Conservation (phyloP, 2,329 filamentous ascomycete genomes). For the Aspergillus pseudoviridinutans region DNA sequence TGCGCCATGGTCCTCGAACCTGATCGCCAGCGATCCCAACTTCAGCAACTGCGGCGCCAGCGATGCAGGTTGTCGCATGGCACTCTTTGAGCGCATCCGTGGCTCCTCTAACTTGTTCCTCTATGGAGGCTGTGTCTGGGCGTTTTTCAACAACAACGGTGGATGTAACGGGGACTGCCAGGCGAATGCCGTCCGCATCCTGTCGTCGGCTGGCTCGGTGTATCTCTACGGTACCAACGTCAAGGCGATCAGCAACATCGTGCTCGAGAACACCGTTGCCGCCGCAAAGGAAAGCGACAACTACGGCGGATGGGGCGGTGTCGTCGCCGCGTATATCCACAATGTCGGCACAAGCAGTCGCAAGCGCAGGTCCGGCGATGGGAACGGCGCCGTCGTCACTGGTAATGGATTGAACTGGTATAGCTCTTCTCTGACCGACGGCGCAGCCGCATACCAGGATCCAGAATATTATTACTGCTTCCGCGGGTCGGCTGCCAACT, state of each 20-base stretch:
- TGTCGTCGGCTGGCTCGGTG: slow-evolving; percentile 16
- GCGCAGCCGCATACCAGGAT: no score
- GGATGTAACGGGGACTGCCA: slow-evolving; percentile 36
- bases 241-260: slow-evolving; percentile 28
- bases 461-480: no score
- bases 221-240: slow-evolving; percentile 29
- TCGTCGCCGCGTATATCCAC: slow-evolving; percentile 29
- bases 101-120: slow-evolving; percentile 30
- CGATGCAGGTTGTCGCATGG: slow-evolving; percentile 36
- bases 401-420: no score
- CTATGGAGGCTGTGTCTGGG: slow-evolving; percentile 39
- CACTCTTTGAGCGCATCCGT: slow-evolving; percentile 26
- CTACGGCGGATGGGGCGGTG: slow-evolving; percentile 32
- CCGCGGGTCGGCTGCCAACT: no score
- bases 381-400: no score
- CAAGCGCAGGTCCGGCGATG: no score
- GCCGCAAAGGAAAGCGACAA: slow-evolving; percentile 26
- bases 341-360: background rate
- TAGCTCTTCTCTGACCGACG: no score
- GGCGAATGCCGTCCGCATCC: slow-evolving; percentile 30
- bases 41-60: slow-evolving; percentile 24
- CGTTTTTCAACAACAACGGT: slow-evolving; percentile 36
- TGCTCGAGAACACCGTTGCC: slow-evolving; percentile 20
- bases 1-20: slow-evolving; percentile 22
- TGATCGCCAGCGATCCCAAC: slow-evolving; percentile 21